Evolutionary conservation across 768 basidiomycete genomes (phyloP).

Genomic region (Hebeloma cylindrosporum): DNA sequence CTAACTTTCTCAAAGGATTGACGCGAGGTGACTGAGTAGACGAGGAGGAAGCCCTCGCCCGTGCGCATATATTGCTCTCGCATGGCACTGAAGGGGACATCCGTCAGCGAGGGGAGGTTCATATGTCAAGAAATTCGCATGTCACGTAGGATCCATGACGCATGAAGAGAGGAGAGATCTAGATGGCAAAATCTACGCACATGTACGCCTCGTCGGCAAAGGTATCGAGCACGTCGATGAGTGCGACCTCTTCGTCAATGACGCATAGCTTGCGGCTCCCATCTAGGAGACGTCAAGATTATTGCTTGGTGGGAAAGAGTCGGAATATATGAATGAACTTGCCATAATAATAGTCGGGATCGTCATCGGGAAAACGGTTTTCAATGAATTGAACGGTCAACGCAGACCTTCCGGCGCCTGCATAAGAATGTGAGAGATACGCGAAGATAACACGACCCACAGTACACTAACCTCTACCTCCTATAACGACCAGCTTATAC

Average conservation of each 20-base stretch:
- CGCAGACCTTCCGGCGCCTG: no score
- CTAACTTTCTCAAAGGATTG: constrained; percentile 97
- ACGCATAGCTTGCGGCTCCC: constrained; percentile 97
- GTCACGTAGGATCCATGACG: constrained; percentile 19
- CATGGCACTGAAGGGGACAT: constrained; percentile 70
- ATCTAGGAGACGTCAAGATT: constrained; percentile 46
- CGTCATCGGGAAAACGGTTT: no score
- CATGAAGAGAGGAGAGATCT: constrained; percentile 12
- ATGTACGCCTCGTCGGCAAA: constrained; percentile 98
- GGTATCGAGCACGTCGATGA: constrained; percentile 95
- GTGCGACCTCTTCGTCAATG: constrained; percentile 97
- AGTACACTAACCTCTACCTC: no score
- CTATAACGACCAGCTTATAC: no score
- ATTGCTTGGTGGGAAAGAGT: background rate
- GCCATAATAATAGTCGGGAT: no score
- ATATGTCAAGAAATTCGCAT: constrained; percentile 1
- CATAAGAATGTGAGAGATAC: no score
- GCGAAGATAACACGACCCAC: no score
- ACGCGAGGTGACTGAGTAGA: constrained; percentile 97
- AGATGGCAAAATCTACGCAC: constrained; percentile 45
- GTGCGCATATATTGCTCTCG: constrained; percentile 99
- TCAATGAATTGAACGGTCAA: no score
- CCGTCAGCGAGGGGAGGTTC: background rate
- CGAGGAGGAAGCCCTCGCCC: constrained; percentile 96
- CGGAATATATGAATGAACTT: constrained; percentile 42